phyloP scores from a whole-genome alignment of 129 eudicot species.

The Flaveria robusta region DNA sequence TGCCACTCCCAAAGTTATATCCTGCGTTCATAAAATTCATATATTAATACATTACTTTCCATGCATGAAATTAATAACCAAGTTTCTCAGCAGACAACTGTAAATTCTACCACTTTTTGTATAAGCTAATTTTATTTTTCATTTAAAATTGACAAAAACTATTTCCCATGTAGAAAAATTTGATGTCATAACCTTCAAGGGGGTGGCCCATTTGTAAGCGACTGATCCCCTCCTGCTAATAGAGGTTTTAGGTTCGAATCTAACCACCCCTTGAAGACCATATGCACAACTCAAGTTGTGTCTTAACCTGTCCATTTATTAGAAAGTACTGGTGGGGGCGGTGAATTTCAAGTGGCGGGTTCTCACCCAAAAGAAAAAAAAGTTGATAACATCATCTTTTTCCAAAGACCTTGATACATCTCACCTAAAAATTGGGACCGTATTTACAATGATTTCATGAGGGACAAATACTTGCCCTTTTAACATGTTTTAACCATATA shows the following conservation, averaged over 20 bases:
- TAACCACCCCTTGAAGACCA: neutral
- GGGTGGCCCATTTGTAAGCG: neutral
- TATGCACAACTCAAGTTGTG: neutral
- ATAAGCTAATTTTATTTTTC: neutral
- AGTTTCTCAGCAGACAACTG: neutral
- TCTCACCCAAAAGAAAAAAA: too few species aligned
- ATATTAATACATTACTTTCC: neutral
- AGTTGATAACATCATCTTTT: neutral
- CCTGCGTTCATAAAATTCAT: constrained; percentile 52
- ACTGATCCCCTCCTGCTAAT: too few species aligned
- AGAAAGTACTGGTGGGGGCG: neutral
- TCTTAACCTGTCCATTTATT: neutral
- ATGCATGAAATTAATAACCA: neutral
- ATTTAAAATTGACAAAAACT: neutral
- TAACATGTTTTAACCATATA: too few species aligned
- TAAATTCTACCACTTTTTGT: neutral
- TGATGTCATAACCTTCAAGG: too few species aligned
- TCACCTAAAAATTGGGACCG: too few species aligned
- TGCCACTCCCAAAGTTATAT: constrained; percentile 85
- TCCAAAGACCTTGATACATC: too few species aligned
- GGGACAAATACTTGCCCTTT: too few species aligned
- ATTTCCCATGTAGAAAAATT: neutral
- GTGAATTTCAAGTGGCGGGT: neutral
- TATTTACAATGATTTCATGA: too few species aligned
- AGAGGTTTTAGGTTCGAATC: neutral